Evolutionary conservation across 2,329 filamentous ascomycete genomes (phyloP).

Genomic region (Malbranchea cinnamomea): DNA sequence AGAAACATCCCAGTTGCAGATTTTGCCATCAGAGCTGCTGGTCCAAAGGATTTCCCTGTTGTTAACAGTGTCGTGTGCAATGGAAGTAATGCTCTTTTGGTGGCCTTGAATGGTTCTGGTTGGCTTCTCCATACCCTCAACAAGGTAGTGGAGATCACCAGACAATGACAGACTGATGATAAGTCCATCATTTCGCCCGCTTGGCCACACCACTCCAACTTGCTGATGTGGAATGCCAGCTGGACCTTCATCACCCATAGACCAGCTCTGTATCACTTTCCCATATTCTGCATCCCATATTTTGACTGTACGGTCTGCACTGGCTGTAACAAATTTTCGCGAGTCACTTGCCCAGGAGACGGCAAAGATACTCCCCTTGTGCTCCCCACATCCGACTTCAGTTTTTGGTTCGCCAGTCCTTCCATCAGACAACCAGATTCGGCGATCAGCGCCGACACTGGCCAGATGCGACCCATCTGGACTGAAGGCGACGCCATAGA

Average conservation of each 20-base stretch:
- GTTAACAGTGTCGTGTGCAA: conserved; percentile 41
- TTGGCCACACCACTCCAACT: conserved; percentile 83
- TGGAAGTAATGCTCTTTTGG: conserved; percentile 75
- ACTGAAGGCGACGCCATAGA: conserved; percentile 76
- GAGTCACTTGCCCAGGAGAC: conserved; percentile 84
- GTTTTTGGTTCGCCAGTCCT: conserved; percentile 76
- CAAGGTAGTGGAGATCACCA: conserved; percentile 81
- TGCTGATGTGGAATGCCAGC: conserved; percentile 72
- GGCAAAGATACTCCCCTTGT: conserved; percentile 84
- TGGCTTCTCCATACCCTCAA: conserved; percentile 54
- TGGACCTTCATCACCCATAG: conserved; percentile 58
- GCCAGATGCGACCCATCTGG: conserved; percentile 71
- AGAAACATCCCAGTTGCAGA: conserved; percentile 68
- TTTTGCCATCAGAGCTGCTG: conserved; percentile 79
- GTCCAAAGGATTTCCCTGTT: conserved; percentile 56
- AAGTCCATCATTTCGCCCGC: conserved; percentile 65
- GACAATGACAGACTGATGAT: conserved; percentile 80
- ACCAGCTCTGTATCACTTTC: conserved; percentile 67
- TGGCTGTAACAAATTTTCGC: conserved; percentile 74
- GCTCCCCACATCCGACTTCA: conserved; percentile 56
- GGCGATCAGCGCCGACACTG: conserved; percentile 81
- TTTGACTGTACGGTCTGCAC: conserved; percentile 86
- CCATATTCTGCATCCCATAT: conserved; percentile 81
- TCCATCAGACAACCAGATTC: conserved; percentile 89
- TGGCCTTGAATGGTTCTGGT: conserved; percentile 67